Evolutionary conservation across 1,139 yeast genomes (phyloP).

Genomic region (Zygosaccharomyces pseudobailii): DNA sequence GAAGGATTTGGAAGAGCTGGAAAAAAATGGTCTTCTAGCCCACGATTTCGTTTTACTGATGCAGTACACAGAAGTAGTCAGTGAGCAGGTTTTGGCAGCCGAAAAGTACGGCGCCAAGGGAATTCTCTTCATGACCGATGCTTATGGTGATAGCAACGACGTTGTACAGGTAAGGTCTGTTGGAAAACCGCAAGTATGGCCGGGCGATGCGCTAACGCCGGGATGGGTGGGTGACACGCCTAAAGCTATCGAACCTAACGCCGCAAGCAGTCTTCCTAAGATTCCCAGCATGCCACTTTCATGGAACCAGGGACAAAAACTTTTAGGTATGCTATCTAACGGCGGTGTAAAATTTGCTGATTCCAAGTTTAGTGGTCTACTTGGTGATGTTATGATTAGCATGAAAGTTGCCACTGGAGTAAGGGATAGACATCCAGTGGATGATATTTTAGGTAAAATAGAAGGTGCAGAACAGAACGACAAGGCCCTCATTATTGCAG

Average conservation of each 20-base stretch:
- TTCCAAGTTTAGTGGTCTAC: conserved; percentile 36
- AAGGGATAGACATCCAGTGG: conserved; percentile 60
- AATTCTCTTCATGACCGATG: conserved; percentile 43
- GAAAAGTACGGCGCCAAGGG: conserved; percentile 50
- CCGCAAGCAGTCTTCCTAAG: conserved; percentile 55
- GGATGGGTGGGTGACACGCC: conserved; percentile 58
- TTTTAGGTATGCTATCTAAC: conserved; percentile 42
- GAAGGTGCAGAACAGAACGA: conserved; percentile 77
- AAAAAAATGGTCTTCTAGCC: conserved; percentile 35
- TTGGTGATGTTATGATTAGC: conserved; percentile 35
- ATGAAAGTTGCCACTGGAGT: conserved; percentile 45
- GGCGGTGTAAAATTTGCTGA: conserved; percentile 38
- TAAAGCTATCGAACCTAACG: conserved; percentile 38
- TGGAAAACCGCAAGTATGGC: conserved; percentile 57
- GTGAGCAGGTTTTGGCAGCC: conserved; percentile 51
- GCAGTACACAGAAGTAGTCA: conserved; percentile 54
- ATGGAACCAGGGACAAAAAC: conserved; percentile 55
- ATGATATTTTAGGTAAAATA: conserved; percentile 77
- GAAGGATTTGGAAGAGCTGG: conserved; percentile 50
- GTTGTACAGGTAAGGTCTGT: conserved; percentile 61
- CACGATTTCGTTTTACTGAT: conserved; percentile 52
- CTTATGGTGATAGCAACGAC: conserved; percentile 33
- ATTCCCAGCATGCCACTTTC: conserved; percentile 78
- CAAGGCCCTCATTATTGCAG: conserved; percentile 73
- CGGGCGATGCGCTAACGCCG: conserved; percentile 79